phyloP scores from a whole-genome alignment of 345 rosid species.

The Lumnitzera littorea region DNA sequence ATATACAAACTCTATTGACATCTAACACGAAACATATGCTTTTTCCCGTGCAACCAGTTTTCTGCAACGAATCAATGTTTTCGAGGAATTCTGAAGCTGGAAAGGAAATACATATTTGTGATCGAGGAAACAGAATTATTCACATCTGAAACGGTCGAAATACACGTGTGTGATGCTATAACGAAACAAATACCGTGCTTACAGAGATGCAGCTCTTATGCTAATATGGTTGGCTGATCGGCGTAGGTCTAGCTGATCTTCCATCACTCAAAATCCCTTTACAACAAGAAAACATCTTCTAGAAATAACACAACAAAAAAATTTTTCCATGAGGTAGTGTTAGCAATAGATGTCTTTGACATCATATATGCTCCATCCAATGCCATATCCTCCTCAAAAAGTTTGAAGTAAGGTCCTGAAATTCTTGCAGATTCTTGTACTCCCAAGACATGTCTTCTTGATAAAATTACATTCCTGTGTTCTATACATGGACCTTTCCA shows the following conservation, averaged over 20 bases:
- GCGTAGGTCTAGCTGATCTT: constrained; percentile 10
- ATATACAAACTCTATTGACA: not conserved
- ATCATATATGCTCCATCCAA: no score
- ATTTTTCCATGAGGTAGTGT: no score
- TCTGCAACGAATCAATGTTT: no score
- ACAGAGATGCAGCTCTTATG: constrained; percentile 49
- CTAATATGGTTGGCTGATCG: constrained; percentile 20
- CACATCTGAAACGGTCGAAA: constrained; percentile 43
- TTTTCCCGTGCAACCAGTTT: no score
- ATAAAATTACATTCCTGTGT: no score
- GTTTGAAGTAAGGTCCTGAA: no score
- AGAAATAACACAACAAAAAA: constrained; percentile 3
- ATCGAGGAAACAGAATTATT: constrained; percentile 25
- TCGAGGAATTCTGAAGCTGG: not conserved
- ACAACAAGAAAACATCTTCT: not conserved
- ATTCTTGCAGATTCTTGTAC: no score
- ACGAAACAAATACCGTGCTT: constrained; percentile 35
- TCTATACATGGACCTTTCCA: no score
- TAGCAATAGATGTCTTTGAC: no score
- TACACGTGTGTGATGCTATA: constrained; percentile 30
- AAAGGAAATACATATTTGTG: constrained; percentile 15
- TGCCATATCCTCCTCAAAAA: no score
- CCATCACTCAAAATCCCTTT: constrained; percentile 7
- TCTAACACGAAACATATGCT: not conserved
- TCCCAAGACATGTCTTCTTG: no score